Percentiles rank a stretch among this genome's conserved stretches.
Evolutionary conservation across 176 grass and related monocot genomes (phyloP).

Genomic region (Raddia distichophylla): DNA sequence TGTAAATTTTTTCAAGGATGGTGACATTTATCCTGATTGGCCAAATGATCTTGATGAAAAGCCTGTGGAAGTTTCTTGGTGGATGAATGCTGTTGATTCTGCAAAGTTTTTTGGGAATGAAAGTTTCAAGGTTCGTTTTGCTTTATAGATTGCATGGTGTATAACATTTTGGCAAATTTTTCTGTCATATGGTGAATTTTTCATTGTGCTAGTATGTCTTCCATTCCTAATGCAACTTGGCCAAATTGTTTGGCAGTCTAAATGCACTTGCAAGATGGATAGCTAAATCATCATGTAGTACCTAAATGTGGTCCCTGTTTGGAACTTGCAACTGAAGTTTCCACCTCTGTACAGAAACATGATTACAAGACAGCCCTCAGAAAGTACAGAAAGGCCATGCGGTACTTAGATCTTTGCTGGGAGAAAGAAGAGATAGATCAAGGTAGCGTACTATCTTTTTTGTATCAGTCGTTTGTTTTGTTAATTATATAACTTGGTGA

Average conservation of each 20-base stretch:
- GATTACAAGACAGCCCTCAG: slow-evolving; percentile 78
- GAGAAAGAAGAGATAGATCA: slow-evolving; percentile 77
- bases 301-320: neutral
- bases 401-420: slow-evolving; percentile 82
- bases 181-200: neutral
- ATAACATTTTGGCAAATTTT: slow-evolving; percentile 6
- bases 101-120: slow-evolving; percentile 85
- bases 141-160: slow-evolving; percentile 27
- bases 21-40: slow-evolving; percentile 92
- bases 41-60: slow-evolving; percentile 84
- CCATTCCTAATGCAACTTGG: neutral
- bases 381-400: slow-evolving; percentile 79
- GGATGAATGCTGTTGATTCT: slow-evolving; percentile 82
- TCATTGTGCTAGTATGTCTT: neutral
- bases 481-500: slow-evolving; percentile 9
- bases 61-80: slow-evolving; percentile 81
- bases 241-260: slow-evolving; percentile 6
- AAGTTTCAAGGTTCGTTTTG: slow-evolving; percentile 69
- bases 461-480: slow-evolving; percentile 11
- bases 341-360: slow-evolving; percentile 58
- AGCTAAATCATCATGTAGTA: neutral
- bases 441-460: slow-evolving; percentile 33
- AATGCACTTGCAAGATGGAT: slow-evolving; percentile 15
- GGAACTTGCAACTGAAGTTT: slow-evolving; percentile 35
- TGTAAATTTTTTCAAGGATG: slow-evolving; percentile 84